phyloP scores from a whole-genome alignment of 2,329 filamentous ascomycete species.

The Periconia sp. region DNA sequence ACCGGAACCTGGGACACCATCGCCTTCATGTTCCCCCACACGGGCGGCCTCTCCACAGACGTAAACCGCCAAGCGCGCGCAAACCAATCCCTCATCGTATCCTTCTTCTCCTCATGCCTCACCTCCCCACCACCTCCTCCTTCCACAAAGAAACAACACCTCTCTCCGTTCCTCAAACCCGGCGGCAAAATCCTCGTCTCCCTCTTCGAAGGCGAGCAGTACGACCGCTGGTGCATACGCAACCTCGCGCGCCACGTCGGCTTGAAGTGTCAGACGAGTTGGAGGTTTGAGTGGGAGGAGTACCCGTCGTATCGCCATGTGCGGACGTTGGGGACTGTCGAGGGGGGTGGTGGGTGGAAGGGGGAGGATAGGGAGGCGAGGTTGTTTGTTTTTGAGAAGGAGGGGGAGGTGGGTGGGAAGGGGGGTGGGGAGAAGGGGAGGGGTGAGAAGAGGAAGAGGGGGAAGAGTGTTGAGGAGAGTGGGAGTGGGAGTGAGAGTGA shows the following conservation, averaged over 20 bases:
- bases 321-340: slow-evolving; percentile 65
- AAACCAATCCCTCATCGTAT: slow-evolving; percentile 56
- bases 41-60: slow-evolving; percentile 88
- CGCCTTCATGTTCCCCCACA: slow-evolving; percentile 96
- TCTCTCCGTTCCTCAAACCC: slow-evolving; percentile 47
- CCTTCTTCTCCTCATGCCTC: slow-evolving; percentile 34
- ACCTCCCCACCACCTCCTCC: slow-evolving; percentile 4
- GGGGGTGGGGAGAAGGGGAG: slow-evolving; percentile 19
- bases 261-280: slow-evolving; percentile 69
- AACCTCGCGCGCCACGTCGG: slow-evolving; percentile 81
- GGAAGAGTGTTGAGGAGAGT: slow-evolving; percentile 11
- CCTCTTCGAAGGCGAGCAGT: slow-evolving; percentile 90
- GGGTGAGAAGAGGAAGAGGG: slow-evolving; percentile 18
- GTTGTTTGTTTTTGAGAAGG: slow-evolving; percentile 50
- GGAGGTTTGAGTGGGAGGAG: slow-evolving; percentile 64
- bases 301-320: slow-evolving; percentile 78
- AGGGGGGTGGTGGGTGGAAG: slow-evolving; percentile 51
- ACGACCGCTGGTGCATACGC: slow-evolving; percentile 91
- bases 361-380: slow-evolving; percentile 51
- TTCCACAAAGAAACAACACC: slow-evolving; percentile 27
- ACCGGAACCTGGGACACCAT: slow-evolving; percentile 68
- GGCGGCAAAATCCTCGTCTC: slow-evolving; percentile 73
- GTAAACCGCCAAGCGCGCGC: slow-evolving; percentile 91
- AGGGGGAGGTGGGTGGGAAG: slow-evolving; percentile 28
- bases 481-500: slow-evolving; percentile 13